Evolutionary conservation across 2,329 filamentous ascomycete genomes (phyloP).

Genomic region (Fusarium secorum): DNA sequence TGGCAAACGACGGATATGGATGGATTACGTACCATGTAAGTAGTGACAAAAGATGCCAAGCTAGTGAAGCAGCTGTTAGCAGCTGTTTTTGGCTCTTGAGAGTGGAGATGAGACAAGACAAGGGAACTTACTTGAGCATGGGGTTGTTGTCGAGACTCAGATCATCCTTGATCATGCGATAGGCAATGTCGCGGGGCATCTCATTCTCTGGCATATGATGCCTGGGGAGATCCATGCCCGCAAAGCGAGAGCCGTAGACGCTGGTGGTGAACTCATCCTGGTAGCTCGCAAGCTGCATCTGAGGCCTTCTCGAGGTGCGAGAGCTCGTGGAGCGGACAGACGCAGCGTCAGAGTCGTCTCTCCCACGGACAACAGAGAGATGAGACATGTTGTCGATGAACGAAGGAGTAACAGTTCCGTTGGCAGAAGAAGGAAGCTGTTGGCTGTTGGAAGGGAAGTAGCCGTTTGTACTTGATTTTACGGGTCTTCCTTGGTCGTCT

Average conservation of each 20-base stretch:
- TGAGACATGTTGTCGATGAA: slow-evolving; percentile 57
- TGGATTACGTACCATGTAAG: slow-evolving; percentile 78
- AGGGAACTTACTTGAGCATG: slow-evolving; percentile 73
- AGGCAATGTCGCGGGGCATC: slow-evolving; percentile 93
- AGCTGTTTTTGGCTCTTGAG: neutral
- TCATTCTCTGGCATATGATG: slow-evolving; percentile 87
- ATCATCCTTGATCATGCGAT: slow-evolving; percentile 96
- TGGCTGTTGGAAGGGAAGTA: slow-evolving; percentile 36
- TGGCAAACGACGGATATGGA: slow-evolving; percentile 11
- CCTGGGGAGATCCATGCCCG: slow-evolving; percentile 79
- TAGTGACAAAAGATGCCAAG: slow-evolving; percentile 91
- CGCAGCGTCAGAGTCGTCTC: slow-evolving; percentile 42
- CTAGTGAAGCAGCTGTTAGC: slow-evolving; percentile 53
- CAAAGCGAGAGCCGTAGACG: slow-evolving; percentile 89
- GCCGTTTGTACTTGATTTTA: slow-evolving; percentile 41
- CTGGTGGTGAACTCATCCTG: slow-evolving; percentile 73
- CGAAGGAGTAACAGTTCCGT: slow-evolving; percentile 29
- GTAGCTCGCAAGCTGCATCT: slow-evolving; percentile 59
- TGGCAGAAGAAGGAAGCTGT: slow-evolving; percentile 40
- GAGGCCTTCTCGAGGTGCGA: slow-evolving; percentile 39
- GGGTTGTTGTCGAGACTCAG: slow-evolving; percentile 90
- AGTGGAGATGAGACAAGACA: neutral
- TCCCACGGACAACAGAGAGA: slow-evolving; percentile 55
- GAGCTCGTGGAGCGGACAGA: slow-evolving; percentile 39
- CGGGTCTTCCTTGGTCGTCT: slow-evolving; percentile 42